Evolutionary conservation across 768 basidiomycete genomes (phyloP).

Genomic region (Cubamyces lactineus): DNA sequence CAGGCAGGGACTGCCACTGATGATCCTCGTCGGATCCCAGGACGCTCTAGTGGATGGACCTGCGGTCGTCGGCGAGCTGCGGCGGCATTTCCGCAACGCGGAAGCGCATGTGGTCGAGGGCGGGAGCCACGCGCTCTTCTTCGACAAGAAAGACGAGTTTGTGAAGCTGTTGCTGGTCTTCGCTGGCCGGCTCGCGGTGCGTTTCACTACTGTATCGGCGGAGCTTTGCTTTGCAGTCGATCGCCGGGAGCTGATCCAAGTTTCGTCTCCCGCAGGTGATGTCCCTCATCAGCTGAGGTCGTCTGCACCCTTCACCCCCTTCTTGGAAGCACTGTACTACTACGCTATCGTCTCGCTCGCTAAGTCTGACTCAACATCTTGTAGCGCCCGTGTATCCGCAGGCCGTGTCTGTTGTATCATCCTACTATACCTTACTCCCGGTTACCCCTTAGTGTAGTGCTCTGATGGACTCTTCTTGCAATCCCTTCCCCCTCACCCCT

Average conservation of each 20-base stretch:
- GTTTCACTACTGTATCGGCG: background rate
- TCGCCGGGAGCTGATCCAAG: background rate
- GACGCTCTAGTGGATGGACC: constrained; percentile 22
- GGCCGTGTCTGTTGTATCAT: background rate
- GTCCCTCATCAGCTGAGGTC: constrained; percentile 17
- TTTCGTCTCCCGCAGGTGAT: constrained; percentile 12
- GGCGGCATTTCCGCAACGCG: constrained; percentile 39
- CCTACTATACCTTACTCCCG: background rate
- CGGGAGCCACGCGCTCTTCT: constrained; percentile 39
- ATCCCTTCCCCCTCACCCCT: background rate
- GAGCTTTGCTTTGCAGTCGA: background rate
- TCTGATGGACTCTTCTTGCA: background rate
- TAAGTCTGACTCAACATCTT: background rate
- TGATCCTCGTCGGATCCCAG: constrained; percentile 20
- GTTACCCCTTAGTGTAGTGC: background rate
- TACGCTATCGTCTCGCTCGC: background rate
- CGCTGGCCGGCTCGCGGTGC: constrained; percentile 20
- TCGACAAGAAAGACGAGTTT: constrained; percentile 37
- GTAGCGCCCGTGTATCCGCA: background rate
- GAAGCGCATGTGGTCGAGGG: constrained; percentile 36
- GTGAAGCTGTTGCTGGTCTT: constrained; percentile 25
- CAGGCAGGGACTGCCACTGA: constrained; percentile 22
- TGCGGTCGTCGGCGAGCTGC: constrained; percentile 33
- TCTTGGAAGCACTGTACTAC: background rate
- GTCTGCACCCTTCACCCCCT: background rate